These are phyloP conservation scores for Globisporangium cylindrosporum DNA, from an alignment of 352 stramenopile genomes.

Conservation along the genomic window DNA sequence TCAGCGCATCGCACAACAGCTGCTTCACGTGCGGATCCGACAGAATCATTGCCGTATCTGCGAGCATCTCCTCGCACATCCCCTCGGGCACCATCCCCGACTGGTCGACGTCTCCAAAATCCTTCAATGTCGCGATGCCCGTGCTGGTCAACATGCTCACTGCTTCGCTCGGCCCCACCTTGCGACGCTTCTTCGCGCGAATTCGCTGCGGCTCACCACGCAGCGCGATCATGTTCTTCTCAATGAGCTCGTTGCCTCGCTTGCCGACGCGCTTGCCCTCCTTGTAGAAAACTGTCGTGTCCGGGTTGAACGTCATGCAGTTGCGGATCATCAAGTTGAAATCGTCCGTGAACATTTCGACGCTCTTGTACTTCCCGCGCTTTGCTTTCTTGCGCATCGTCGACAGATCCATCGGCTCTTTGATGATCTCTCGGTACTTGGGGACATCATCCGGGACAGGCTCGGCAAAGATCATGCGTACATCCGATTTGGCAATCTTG, in stretches of 20 bases:
- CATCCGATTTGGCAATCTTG: constrained; percentile 77
- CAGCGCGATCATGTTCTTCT: constrained; percentile 58
- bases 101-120: constrained; percentile 71
- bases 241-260: constrained; percentile 74
- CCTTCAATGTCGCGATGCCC: constrained; percentile 57
- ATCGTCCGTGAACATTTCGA: constrained; percentile 74
- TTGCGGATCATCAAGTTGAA: constrained; percentile 88
- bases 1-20: constrained; percentile 69
- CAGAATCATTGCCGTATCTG: constrained; percentile 75
- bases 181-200: constrained; percentile 73
- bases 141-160: constrained; percentile 74
- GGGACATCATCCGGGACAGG: constrained; percentile 82
- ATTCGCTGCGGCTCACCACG: constrained; percentile 73
- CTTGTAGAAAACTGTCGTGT: constrained; percentile 87
- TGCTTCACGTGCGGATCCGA: constrained; percentile 78
- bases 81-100: constrained; percentile 82
- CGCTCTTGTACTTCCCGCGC: constrained; percentile 76
- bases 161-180: constrained; percentile 55
- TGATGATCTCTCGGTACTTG: constrained; percentile 81
- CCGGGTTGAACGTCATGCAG: constrained; percentile 83
- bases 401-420: constrained; percentile 83
- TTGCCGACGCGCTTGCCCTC: constrained; percentile 85
- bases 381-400: constrained; percentile 81
- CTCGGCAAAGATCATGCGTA: constrained; percentile 80
- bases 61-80: constrained; percentile 72